Base-by-base conservation (phyloP, 805 yeast species). In the Wickerhamomyces queroliae region DNA sequence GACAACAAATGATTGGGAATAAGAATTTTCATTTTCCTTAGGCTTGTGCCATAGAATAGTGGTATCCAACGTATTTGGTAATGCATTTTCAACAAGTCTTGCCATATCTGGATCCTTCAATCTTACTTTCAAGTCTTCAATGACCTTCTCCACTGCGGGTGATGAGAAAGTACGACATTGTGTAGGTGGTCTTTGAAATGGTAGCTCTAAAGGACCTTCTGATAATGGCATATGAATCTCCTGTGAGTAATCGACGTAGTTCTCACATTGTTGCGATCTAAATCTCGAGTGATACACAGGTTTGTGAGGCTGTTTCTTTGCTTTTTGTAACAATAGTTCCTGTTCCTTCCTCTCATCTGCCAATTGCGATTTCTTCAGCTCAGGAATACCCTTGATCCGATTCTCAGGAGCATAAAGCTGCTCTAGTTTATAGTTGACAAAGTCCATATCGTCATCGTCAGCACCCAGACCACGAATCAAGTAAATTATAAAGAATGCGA, bases 21-120 rank as follows among this genome's bases (percentile, higher is more conserved):
- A 49, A 33, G 15, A 8, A 26, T 41, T 18, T 7, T 40, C 40
- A 36, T 41, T 11, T 13, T 35, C 35, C 30, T 45, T 23, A n/a
- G 42, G 26, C 7, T 42, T 35, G 58, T 82, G 87, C 86, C 88
- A 88, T 39, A 84, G 65, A 35, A 88, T 76, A 0, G 96, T 87
- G 1, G 96, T 88, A 53, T 88, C 96, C 38, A 88, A 62, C 0
- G 96, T 88, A 56, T 88, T 88, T 7, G 96, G 96, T 42, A 87
- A 70, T 33, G 91, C 71, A 56, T 88, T 88, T 53, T 88, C 95
- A 49, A 88, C 72, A 41, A 88, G 59, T 37, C 91, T 63, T 3
- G 83, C 83, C 38, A 89, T 60, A 56, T 88, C 96, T 0, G 72
- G 72, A 55, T 80, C 81, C 26, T 57, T 55, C 16, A 86, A 63